Base-by-base conservation (phyloP, 2,329 filamentous ascomycete species). In the Arthrobotrys megalospora region DNA sequence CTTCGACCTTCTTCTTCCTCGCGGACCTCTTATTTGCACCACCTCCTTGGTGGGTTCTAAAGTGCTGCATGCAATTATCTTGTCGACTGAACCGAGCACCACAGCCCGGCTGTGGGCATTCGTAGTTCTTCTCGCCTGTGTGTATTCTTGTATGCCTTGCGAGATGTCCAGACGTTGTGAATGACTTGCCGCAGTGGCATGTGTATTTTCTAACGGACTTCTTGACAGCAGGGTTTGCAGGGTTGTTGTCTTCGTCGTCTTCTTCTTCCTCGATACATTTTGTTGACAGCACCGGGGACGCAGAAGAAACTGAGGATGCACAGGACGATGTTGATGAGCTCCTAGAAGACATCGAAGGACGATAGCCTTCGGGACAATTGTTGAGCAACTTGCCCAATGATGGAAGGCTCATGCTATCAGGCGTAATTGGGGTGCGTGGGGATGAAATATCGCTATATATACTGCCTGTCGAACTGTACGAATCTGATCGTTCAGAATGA, bases 111-210 rank as follows among this genome's bases (percentile, higher is more conserved):
- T 82, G 80, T 24, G 81, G 81, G 34, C 81, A 82, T 62, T 80
- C 78, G 47, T 82, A 82, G 52, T 82, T 82, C 85, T 94, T 94
- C 84, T 93, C 92, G 60, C 91, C 91, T 0, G 91, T 93, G 86
- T 95, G 92, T 82, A 93, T 94, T 84, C 94, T 94, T 76, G 92
- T 92, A 83, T 95, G 92, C 47, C 92, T 90, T 50, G 92, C 93
- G n/a, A 93, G 92, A 82, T 95, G 92, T 50, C 92, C 92, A 0
- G 92, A 94, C 1, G 92, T 95, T 75, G 92, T 94, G 83, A 95
- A 95, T 10, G 90, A 93, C 86, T 93, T 93, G 82, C 89, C 89
- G 85, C 92, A 95, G 47, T 89, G 88, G 81, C 90, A 91, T 64
- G 88, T 88, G 80, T 93, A 82, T 66, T 75, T 76, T 32, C 75